Evolutionary conservation across 345 rosid genomes (phyloP).

Genomic region (Hypericum androsaemum): DNA sequence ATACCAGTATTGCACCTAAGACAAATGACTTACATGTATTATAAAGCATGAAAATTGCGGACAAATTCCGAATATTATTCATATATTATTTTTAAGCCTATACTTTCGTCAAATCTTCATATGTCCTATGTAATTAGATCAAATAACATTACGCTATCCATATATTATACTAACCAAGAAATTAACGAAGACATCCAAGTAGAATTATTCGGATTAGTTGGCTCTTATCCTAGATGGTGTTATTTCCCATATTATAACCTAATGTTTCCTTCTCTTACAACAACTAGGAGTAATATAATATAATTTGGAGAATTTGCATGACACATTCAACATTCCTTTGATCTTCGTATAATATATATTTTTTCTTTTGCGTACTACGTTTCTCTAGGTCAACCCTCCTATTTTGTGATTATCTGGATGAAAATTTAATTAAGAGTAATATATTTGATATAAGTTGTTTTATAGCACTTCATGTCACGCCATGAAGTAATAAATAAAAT

Average conservation of each 20-base stretch:
- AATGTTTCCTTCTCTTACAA: conserved; percentile 15
- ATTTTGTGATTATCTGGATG: conserved; percentile 10
- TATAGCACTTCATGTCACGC: conserved; percentile 27
- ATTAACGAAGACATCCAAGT: too few relatives aligned
- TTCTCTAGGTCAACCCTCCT: conserved; percentile 31
- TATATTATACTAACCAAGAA: too few relatives aligned
- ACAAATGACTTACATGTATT: too few relatives aligned
- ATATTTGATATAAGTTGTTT: conserved; percentile 5
- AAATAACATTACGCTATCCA: too few relatives aligned
- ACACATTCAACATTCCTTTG: conserved; percentile 21
- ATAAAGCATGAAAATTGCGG: too few relatives aligned
- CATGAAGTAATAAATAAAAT: conserved; percentile 14
- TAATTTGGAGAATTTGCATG: conserved; percentile 6
- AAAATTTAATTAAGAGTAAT: background rate
- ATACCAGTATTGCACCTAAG: too few relatives aligned
- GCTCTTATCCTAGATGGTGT: too few relatives aligned
- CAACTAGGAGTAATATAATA: background rate
- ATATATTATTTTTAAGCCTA: too few relatives aligned
- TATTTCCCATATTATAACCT: background rate
- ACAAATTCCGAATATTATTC: too few relatives aligned
- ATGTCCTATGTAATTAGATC: too few relatives aligned
- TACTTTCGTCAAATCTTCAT: too few relatives aligned
- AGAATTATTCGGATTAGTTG: too few relatives aligned
- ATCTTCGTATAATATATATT: background rate
- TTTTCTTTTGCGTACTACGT: background rate